A percentile compares a stretch with the other conserved stretches of the same genome.
Conservation (phyloP, 208 protist genomes). For the Naegleria lovaniensis region DNA sequence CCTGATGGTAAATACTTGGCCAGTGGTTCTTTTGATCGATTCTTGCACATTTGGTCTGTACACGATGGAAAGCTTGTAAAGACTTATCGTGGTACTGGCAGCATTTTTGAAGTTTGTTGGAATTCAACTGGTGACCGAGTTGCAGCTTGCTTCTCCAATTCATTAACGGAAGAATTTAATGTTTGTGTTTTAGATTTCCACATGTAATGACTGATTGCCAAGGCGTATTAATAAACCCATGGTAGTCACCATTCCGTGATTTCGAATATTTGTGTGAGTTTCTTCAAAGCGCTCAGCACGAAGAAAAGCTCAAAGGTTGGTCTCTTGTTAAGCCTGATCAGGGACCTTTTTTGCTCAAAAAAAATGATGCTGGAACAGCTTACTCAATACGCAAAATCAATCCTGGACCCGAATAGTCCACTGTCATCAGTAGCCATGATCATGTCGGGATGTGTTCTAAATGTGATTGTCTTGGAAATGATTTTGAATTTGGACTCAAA, state of each 20-base stretch:
- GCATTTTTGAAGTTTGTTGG: constrained; percentile 74
- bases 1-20: constrained; percentile 64
- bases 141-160: constrained; percentile 53
- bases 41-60: constrained; percentile 64
- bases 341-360: no score
- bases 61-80: constrained; percentile 56
- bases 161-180: constrained; percentile 25
- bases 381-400: no score
- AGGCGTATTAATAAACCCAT: no score
- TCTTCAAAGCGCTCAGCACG: no score
- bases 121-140: constrained; percentile 52
- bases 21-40: constrained; percentile 60
- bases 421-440: not conserved
- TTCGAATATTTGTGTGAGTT: no score
- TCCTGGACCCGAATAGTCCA: not conserved
- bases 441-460: not conserved
- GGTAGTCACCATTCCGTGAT: no score
- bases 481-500: not conserved
- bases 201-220: no score
- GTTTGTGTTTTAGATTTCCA: constrained; percentile 51
- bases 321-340: no score
- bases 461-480: not conserved
- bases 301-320: no score
- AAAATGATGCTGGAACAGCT: no score
- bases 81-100: constrained; percentile 55